phyloP scores from a whole-genome alignment of 768 basidiomycete species.

The Lyophyllum semitale region DNA sequence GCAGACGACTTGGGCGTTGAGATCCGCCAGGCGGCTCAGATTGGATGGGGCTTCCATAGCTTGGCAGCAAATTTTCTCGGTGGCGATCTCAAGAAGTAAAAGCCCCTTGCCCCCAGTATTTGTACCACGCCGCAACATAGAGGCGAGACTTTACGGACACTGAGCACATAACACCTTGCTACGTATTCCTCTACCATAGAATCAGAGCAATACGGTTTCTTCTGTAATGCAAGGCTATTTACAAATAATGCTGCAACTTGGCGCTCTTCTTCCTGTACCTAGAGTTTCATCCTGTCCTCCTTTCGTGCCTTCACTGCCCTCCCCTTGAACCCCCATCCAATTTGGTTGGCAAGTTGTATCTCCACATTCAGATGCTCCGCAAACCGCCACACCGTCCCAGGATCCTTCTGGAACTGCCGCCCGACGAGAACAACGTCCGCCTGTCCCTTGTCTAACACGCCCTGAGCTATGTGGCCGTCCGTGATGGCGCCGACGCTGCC shows the following conservation, averaged over 20 bases:
- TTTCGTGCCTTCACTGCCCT: conserved; percentile 21
- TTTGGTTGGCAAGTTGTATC: conserved; percentile 52
- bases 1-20: conserved; percentile 57
- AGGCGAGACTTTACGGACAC: too few species aligned
- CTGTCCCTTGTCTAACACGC: conserved; percentile 54
- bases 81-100: neutral
- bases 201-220: neutral
- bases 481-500: conserved; percentile 57
- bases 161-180: too few species aligned
- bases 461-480: conserved; percentile 53
- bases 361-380: conserved; percentile 57
- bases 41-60: conserved; percentile 54
- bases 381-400: conserved; percentile 50
- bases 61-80: conserved; percentile 24
- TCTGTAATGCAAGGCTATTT: neutral
- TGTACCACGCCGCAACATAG: too few species aligned
- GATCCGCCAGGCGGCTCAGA: conserved; percentile 50
- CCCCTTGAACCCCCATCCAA: conserved; percentile 55
- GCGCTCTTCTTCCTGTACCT: neutral
- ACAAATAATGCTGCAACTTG: neutral
- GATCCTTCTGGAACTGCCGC: conserved; percentile 62
- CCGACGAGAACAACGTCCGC: conserved; percentile 63
- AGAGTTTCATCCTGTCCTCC: neutral
- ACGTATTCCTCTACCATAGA: neutral
- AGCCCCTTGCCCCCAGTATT: too few species aligned